Base-by-base conservation (phyloP, 2,329 filamentous ascomycete species). In the Dendrostoma leiphaemia region DNA sequence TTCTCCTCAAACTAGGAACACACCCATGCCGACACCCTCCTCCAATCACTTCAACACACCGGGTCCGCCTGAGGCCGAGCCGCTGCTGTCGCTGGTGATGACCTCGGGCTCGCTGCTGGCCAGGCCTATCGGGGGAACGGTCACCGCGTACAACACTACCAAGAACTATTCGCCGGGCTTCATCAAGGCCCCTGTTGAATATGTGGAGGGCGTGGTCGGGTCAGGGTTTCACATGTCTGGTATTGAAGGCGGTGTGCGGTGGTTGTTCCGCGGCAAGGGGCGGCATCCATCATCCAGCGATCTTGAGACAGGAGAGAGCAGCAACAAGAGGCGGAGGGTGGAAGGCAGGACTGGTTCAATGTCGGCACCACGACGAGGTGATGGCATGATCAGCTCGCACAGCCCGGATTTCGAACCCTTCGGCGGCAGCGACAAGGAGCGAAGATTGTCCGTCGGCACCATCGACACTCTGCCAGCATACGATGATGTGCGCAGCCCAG, bases 81-180 rank as follows among this genome's bases (percentile, higher is more conserved):
- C 92, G 1, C 78, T 97, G 6, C 77, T 97, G 3, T 89, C 90
- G 5, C 83, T 97, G 1, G 81, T 97, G 21, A 95, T 91, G 0
- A 92, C 90, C 2, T 90, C 90, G 1, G 91, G 97, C 66, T 93
- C 93, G 0, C 78, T 95, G 58, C 81, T 97, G 15, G 91, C 90
- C 9, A 90, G 85, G 26, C 91, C 91, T 0, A 92, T 96, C 62
- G 90, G 90, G 61, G 86, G 87, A 49, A 93, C 91, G 0, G 82
- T 93, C 7, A 91, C 89, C 1, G 90, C 90, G 1, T 97, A 97
- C 68, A 87, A 88, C 26, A 86, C 82, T 3, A 91, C 90, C 10
- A 97, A 97, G 71, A 90, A 92, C 62, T 95, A 93, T 64, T 95
- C 91, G 1, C 91, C 93, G 0, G 83, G 89, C 2, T 90, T 97